Conservation (phyloP, 1,139 yeast genomes). For the Debaryomyces fabryi region DNA sequence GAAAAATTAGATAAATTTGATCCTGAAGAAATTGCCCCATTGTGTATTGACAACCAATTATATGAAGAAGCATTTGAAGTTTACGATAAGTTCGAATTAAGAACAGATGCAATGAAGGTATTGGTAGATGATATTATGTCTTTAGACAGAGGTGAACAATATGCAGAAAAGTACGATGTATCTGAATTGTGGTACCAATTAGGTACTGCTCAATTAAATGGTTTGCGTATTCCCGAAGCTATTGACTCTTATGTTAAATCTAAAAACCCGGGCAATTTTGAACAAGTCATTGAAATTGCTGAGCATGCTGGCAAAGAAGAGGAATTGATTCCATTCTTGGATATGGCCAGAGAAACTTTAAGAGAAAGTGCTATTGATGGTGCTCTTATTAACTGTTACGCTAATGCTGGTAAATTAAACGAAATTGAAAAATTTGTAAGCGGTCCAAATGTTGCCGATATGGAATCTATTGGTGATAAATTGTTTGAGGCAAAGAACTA, state of each 20-base stretch:
- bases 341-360: constrained; percentile 91
- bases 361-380: constrained; percentile 95
- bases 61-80: constrained; percentile 95
- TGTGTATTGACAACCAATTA: constrained; percentile 86
- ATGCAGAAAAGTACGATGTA: constrained; percentile 85
- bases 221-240: constrained; percentile 89
- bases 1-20: constrained; percentile 91
- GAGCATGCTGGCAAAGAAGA: constrained; percentile 96
- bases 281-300: constrained; percentile 91
- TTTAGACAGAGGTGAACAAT: constrained; percentile 90
- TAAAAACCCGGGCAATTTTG: constrained; percentile 86
- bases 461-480: constrained; percentile 90
- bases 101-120: constrained; percentile 82
- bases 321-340: constrained; percentile 82
- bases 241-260: constrained; percentile 88
- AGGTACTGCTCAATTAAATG: constrained; percentile 95
- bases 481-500: constrained; percentile 81
- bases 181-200: constrained; percentile 93
- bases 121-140: constrained; percentile 92
- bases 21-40: constrained; percentile 90
- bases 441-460: constrained; percentile 90
- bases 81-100: constrained; percentile 80
- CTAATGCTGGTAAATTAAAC: constrained; percentile 69
- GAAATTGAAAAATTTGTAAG: constrained; percentile 86
- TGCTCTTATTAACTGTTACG: constrained; percentile 84